phyloP scores from a whole-genome alignment of 2,329 filamentous ascomycete species.

The Hymenoscyphus scutula region DNA sequence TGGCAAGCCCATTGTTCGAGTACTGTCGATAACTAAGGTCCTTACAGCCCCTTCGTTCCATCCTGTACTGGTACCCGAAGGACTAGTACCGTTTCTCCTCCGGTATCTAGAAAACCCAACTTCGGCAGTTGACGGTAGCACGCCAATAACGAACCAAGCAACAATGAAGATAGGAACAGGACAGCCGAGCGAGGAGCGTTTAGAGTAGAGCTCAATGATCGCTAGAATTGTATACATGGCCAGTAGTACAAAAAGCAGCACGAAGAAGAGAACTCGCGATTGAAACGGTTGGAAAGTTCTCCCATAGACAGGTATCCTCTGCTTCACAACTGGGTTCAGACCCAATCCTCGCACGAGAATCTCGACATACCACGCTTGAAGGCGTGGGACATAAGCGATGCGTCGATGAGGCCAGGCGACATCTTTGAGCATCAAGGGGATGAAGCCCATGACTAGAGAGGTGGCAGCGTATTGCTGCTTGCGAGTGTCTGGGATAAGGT shows the following conservation, averaged over 20 bases:
- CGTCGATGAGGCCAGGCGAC: neutral
- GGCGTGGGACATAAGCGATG: neutral
- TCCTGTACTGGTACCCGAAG: neutral
- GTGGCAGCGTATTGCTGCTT: constrained; percentile 37
- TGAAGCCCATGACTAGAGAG: constrained; percentile 37
- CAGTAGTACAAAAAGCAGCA: neutral
- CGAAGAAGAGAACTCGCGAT: neutral
- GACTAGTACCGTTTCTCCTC: neutral
- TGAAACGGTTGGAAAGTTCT: neutral
- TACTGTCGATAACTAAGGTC: neutral
- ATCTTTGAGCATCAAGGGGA: constrained; percentile 34
- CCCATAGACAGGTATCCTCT: neutral
- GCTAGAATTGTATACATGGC: neutral
- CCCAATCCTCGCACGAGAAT: neutral
- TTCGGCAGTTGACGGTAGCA: constrained; percentile 14
- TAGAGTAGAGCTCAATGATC: constrained; percentile 35
- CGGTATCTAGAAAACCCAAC: neutral
- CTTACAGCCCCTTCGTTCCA: neutral
- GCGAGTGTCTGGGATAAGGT: constrained; percentile 30
- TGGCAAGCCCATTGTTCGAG: neutral
- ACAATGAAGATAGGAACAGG: constrained; percentile 31
- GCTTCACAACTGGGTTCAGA: neutral
- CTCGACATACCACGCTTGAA: neutral
- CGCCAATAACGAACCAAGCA: constrained; percentile 30
- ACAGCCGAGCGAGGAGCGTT: constrained; percentile 36